phyloP scores from a whole-genome alignment of 805 yeast genomes.

The Wickerhamiella kurtzmanii region DNA sequence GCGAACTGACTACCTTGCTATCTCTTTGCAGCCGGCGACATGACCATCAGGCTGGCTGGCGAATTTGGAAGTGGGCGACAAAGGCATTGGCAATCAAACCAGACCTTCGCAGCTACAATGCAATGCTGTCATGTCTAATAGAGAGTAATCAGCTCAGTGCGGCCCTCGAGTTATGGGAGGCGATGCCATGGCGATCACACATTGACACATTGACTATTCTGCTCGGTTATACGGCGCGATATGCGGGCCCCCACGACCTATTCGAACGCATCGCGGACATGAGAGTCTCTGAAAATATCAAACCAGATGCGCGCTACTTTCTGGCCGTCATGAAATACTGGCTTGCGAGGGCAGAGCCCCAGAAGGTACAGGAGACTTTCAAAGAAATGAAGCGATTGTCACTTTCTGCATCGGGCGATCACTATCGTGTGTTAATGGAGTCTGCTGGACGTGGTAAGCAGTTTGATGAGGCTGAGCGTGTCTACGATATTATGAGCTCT shows the following conservation, averaged over 20 bases:
- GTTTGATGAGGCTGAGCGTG: slow-evolving; percentile 9
- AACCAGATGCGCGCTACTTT: slow-evolving; percentile 24
- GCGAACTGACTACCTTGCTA: slow-evolving; percentile 19
- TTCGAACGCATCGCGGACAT: slow-evolving; percentile 7
- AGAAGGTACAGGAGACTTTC: slow-evolving; percentile 26
- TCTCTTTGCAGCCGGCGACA: slow-evolving; percentile 21
- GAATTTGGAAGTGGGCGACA: slow-evolving; percentile 21
- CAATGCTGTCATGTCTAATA: slow-evolving; percentile 24
- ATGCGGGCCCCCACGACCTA: slow-evolving; percentile 1
- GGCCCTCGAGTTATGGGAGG: slow-evolving; percentile 24
- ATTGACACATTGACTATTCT: slow-evolving; percentile 20
- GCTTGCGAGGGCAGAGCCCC: slow-evolving; percentile 25
- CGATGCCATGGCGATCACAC: slow-evolving; percentile 6
- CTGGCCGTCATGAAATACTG: slow-evolving; percentile 24
- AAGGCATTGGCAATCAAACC: slow-evolving; percentile 11
- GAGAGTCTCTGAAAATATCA: slow-evolving; percentile 16
- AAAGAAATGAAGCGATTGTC: slow-evolving; percentile 16
- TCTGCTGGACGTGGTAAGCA: slow-evolving; percentile 8
- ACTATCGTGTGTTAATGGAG: slow-evolving; percentile 20
- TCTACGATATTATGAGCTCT: slow-evolving; percentile 11
- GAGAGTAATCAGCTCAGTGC: slow-evolving; percentile 22
- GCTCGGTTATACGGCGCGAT: slow-evolving; percentile 16
- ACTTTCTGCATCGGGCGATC: slow-evolving; percentile 13
- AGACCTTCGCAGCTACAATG: slow-evolving; percentile 22
- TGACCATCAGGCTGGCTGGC: slow-evolving; percentile 20